Conservation (phyloP, 2,329 filamentous ascomycete species). For the Raffaelea arxii region DNA sequence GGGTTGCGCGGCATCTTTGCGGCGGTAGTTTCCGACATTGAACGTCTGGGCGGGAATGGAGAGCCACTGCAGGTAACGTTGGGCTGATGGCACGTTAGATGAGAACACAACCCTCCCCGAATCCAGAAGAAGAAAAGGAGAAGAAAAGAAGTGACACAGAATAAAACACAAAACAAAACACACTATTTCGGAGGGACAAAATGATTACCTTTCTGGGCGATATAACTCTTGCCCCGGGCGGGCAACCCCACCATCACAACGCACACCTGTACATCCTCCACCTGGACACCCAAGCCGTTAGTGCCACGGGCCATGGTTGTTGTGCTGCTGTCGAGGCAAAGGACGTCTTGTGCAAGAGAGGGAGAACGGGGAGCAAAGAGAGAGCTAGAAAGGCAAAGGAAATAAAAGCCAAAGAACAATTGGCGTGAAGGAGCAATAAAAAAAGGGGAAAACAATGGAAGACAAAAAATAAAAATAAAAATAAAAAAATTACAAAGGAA, state of each 20-base stretch:
- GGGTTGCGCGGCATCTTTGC: slow-evolving; percentile 80
- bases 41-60: slow-evolving; percentile 90
- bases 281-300: slow-evolving; percentile 70
- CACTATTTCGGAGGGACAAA: not conserved
- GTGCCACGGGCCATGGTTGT: slow-evolving; percentile 35
- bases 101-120: not conserved
- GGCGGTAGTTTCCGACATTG: slow-evolving; percentile 94
- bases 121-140: not conserved
- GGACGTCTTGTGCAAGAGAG: not conserved
- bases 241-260: slow-evolving; percentile 98
- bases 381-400: not conserved
- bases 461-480: not conserved
- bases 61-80: slow-evolving; percentile 93
- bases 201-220: slow-evolving; percentile 84
- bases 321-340: not conserved
- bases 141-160: not conserved
- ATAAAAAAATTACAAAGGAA: not conserved
- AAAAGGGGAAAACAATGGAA: not conserved
- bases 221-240: slow-evolving; percentile 91
- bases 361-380: not conserved
- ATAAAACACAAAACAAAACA: slow-evolving; percentile 1
- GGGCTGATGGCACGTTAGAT: slow-evolving; percentile 41
- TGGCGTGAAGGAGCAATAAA: not conserved
- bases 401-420: too few species aligned
- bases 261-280: slow-evolving; percentile 92